Base-by-base conservation (phyloP, 345 rosid genomes). In the Cardamine chenopodiifolia region DNA sequence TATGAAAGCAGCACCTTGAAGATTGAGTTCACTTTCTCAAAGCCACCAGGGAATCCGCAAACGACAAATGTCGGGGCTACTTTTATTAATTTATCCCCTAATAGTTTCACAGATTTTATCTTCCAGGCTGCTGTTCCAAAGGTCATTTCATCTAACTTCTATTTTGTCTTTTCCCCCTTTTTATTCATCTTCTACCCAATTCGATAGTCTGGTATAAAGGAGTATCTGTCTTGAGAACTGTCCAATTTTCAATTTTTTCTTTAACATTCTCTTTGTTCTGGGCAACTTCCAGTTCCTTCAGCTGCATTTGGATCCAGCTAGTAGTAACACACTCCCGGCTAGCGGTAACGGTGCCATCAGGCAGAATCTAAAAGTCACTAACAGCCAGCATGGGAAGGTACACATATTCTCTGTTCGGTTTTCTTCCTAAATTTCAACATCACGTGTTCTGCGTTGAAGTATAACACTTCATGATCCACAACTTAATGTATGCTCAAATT, bases 341-440 rank as follows among this genome's bases (percentile, higher is more conserved):
- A 83, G 83, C 53, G 85, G 90, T 73, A 84, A 70, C 68, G 90
- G 86, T 54, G 79, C 83, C 60, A 81, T 92, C 62, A 84, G 78
- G 19, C 99, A 92, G 77, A 86, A 45, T 45, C 80, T 92, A 82
- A 89, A 78, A 68, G 93, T 95, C 61, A 86, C 90, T 31, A 95
- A 95, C 85, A 92, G 88, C 82, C 99, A 90, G 81, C 96, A 95
- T n/a, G 97, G 97, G 77, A 95, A 90, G 99, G 99, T 95, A 86
- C 15, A 47, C 42, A 40, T 44, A 60, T 68, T 31, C 62, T 48
- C 22, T 77, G n/a, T n/a, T 62, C 2, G 17, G 25, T 9, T 59
- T 62, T 42, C 42, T 66, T 68, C 58, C 40, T 19, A n/a, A n/a
- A n/a, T n/a, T n/a, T 58, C 34, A 66, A 48, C 34, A 18, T 26